These are phyloP conservation scores for Cenchrus purpureus DNA, from an alignment of 176 grass and related monocot species.

Conservation along the genomic window DNA sequence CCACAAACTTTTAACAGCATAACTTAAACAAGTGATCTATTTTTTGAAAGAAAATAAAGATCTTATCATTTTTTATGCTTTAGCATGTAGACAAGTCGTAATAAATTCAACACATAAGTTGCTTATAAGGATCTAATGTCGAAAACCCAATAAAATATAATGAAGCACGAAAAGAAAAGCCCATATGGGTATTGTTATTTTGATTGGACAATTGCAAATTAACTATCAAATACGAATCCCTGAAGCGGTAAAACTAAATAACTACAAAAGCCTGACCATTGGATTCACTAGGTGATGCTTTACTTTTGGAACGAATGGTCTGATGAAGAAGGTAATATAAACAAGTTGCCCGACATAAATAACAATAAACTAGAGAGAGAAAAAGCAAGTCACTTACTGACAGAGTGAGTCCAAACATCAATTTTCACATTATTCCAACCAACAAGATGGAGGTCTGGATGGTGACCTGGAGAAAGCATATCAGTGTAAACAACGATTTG, in stretches of 20 bases:
- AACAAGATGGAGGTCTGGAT: slow-evolving; percentile 97
- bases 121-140: neutral
- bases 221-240: neutral
- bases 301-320: slow-evolving; percentile 10
- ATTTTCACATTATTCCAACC: slow-evolving; percentile 95
- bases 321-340: neutral
- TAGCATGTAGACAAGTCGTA: neutral
- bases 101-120: neutral
- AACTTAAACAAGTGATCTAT: slow-evolving; percentile 17
- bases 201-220: slow-evolving; percentile 12
- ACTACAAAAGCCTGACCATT: neutral
- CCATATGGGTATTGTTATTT: slow-evolving; percentile 20
- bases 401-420: slow-evolving; percentile 94
- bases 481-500: slow-evolving; percentile 26
- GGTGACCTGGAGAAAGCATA: slow-evolving; percentile 75
- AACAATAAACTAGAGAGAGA: slow-evolving; percentile 14
- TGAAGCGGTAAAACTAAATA: slow-evolving; percentile 5
- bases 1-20: slow-evolving; percentile 12
- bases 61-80: neutral
- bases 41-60: too few species aligned
- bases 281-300: neutral
- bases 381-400: slow-evolving; percentile 60
- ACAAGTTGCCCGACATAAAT: slow-evolving; percentile 1
- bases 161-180: neutral
- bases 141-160: neutral